Evolutionary conservation across 2,329 filamentous ascomycete species (phyloP).

Genomic region (Ceratocystis colombiana): DNA sequence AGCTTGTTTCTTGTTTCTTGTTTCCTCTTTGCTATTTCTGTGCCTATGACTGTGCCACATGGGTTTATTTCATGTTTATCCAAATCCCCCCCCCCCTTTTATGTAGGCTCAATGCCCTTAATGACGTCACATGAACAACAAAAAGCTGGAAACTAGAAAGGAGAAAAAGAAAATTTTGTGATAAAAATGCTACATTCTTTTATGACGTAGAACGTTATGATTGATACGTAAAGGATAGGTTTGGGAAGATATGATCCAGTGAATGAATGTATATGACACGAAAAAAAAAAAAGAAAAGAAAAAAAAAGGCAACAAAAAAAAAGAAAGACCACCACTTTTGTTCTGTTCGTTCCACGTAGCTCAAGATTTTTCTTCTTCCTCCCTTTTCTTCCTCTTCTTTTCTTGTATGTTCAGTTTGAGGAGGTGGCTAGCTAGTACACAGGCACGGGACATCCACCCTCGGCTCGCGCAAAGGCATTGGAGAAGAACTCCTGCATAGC

Average conservation of each 20-base stretch:
- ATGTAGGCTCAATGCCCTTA: no score
- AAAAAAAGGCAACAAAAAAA: not conserved
- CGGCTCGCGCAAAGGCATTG: slow-evolving; percentile 59
- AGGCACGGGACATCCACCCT: slow-evolving; percentile 47
- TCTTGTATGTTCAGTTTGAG: not conserved
- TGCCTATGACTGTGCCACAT: no score
- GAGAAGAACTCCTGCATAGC: slow-evolving; percentile 95
- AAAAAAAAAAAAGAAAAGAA: not conserved
- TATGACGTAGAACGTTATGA: not conserved
- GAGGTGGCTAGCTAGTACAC: slow-evolving; percentile 32
- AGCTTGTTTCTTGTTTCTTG: no score
- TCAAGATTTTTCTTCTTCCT: slow-evolving; percentile 11
- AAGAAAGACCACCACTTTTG: slow-evolving; percentile 6
- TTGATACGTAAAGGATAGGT: not conserved
- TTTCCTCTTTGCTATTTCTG: no score
- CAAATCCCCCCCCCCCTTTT: no score
- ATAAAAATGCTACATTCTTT: not conserved
- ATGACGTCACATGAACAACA: not conserved
- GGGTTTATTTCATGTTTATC: no score
- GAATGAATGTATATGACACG: slow-evolving; percentile 13
- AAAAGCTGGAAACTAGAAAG: not conserved
- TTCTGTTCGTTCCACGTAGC: slow-evolving; percentile 13
- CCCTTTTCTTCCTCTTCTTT: not conserved
- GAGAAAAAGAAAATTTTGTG: not conserved
- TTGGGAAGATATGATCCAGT: not conserved